Base-by-base conservation (phyloP, 345 rosid species). In the Gossypium sturtianum region DNA sequence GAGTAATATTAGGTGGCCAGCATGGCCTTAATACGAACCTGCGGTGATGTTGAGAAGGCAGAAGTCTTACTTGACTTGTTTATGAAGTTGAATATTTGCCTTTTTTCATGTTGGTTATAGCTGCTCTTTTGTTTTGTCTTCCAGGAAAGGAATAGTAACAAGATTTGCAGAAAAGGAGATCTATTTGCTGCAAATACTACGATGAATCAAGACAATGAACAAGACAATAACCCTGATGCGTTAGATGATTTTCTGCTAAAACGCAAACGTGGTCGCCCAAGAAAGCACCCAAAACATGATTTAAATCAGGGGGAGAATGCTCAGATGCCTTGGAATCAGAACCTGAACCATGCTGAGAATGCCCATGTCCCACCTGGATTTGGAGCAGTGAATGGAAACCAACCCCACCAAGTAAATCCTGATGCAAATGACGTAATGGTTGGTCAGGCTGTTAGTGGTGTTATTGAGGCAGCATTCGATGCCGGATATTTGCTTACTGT, bases 241-340 rank as follows among this genome's bases (percentile, higher is more conserved):
- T 82, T 87, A 38, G 86, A 83, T 52, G 81, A 78, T 57, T 73
- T 74, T 66, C 85, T 85, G 44, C 77, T 82, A 61, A 95, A 91
- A 79, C 88, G 97, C 47, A 89, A 82, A 76, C 96, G 94, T 71
- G 98, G 99, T 65, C 97, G 98, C 3, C 98, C 97, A 5, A 86
- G 94, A 54, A 93, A 95, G 80, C 57, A 82, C 80, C 90, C 87
- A n/a, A 83, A 74, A 47, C 57, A 49, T 23, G 77, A 57, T 71
- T 56, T 64, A 59, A 67, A 70, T 72, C 76, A 23, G 45, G 74
- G 67, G 56, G 77, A 79, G 53, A 71, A 54, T 78, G 76, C 47
- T 69, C 72, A 49, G 66, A 72, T 48, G 29, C 57, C 72, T 12
- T 78, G 78, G 70, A 71, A 58, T 72, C 80, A 53, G 59, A 84